Base-by-base conservation (phyloP, 768 basidiomycete species). In the Favolaschia claudopus region DNA sequence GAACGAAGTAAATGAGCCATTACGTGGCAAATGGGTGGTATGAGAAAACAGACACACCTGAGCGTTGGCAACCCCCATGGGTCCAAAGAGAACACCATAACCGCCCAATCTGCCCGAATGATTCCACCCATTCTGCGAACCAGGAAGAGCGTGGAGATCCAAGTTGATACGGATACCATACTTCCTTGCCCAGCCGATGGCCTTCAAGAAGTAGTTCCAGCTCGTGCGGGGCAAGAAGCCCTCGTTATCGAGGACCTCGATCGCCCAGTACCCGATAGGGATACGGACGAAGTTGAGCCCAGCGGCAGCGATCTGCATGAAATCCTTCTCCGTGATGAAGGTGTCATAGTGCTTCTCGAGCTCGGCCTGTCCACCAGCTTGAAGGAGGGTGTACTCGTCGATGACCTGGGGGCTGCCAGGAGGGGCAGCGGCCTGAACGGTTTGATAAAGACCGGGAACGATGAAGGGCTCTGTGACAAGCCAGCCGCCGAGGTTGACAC, bases 31-130 rank as follows among this genome's bases (percentile, higher is more conserved):
- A n/a, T n/a, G n/a, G n/a, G n/a, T n/a, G n/a, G n/a, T n/a, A n/a
- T n/a, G n/a, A n/a, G n/a, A n/a, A n/a, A n/a, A n/a, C n/a, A n/a
- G n/a, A n/a, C n/a, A n/a, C n/a, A n/a, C n/a, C n/a, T 96, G 90
- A 10, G 91, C 93, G 65, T 97, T 96, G 42, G 92, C 90, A 34
- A 91, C 77, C 38, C 94, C 94, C 95, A 96, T 96, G 49, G 90
- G 86, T 53, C 92, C 91, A 65, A 87, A 82, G 63, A n/a, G 20
- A 29, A 36, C 45, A 15, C 3, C 14, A 37, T 36, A 28, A 42
- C 40, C 31, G 29, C 27, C 34, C 17, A 48, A 40, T 62, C 79
- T 89, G 75, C 87, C 87, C 72, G 71, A 85, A 70, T 84, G 83
- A 63, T 84, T 84, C 91, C 92, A 95, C 27, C 91, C 92, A 74